Evolutionary conservation across 148 eudicot species (phyloP), one percentile per base, ranked within the genome.

Genomic region (Simmondsia chinensis): DNA sequence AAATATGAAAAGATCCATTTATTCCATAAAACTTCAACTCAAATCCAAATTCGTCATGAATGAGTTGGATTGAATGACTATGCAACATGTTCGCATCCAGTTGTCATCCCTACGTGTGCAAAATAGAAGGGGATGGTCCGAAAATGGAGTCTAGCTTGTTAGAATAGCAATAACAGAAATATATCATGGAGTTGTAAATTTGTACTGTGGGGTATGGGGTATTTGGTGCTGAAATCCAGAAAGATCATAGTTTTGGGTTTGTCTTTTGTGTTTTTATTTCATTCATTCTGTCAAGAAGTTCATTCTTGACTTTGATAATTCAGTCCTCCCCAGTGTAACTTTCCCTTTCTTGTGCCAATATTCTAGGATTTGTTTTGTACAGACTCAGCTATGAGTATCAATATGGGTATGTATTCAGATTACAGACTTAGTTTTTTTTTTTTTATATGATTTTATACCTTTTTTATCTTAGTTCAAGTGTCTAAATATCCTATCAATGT

Each of bases 151-250:
- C 25, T 11, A 32, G 21, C 50, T 56, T 42, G 39, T 68, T 64
- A 54, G 60, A 47, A 36, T 41, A 64, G 47, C 47, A 50, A 67
- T 48, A 48, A 21, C 37, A 48, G 38, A 13, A 23, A 13, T 27
- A 38, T 39, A 40, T 8, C 52, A 39, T 57, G 65, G 48, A 54
- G 63, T 36, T 59, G 41, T 49, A 56, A 39, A 36, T 38, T 59
- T 40, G 29, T 40, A 34, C 54, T 28, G 38, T 37, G 49, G 56
- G 50, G 39, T 54, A 43, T n/a, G 7, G 5, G 31, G 14, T 14
- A 25, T 38, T 54, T 16, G 40, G 34, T 55, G 43, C 41, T 38
- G 18, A 43, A 25, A 36, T 56, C 35, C 23, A 10, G 18, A 17
- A 35, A 12, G 25, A 27, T 17, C 33, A 21, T 17, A 22, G 20